phyloP scores from a whole-genome alignment of 2,329 filamentous ascomycete genomes.

The Neofusicoccum ribis region DNA sequence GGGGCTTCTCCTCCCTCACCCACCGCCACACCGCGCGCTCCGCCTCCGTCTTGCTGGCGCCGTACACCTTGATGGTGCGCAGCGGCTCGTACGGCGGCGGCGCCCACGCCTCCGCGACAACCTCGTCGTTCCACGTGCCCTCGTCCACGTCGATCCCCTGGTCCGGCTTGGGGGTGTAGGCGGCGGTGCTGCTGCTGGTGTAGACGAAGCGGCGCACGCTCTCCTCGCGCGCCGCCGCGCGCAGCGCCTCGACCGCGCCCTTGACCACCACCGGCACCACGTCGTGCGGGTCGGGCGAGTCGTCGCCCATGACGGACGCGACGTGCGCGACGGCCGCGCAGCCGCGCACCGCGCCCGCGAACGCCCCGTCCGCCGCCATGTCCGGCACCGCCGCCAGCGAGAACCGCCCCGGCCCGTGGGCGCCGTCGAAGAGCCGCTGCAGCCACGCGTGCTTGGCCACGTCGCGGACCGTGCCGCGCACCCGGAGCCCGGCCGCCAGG shows the following conservation, averaged over 20 bases:
- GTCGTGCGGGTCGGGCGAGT: constrained; percentile 38
- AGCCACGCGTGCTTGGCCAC: constrained; percentile 32
- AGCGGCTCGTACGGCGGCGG: constrained; percentile 26
- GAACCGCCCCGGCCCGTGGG: constrained; percentile 28
- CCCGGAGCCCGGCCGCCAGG: constrained; percentile 33
- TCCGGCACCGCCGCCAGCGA: constrained; percentile 32
- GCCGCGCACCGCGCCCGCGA: constrained; percentile 32
- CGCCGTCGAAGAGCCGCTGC: constrained; percentile 28
- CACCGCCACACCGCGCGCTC: constrained; percentile 52
- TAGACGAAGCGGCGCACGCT: constrained; percentile 40
- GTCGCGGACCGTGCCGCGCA: constrained; percentile 36
- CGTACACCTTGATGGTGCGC: constrained; percentile 39
- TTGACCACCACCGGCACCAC: constrained; percentile 45
- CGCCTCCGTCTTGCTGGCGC: constrained; percentile 48
- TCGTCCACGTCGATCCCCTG: constrained; percentile 30
- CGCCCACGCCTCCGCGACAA: constrained; percentile 33
- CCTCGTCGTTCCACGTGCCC: constrained; percentile 37
- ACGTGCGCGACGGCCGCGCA: constrained; percentile 48
- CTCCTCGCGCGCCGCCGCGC: constrained; percentile 38
- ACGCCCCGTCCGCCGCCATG: constrained; percentile 29
- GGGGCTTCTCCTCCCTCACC: constrained; percentile 44
- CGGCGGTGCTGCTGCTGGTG: constrained; percentile 41
- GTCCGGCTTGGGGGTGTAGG: constrained; percentile 11
- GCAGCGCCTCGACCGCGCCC: constrained; percentile 41
- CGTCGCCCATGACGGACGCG: constrained; percentile 42